Evolutionary conservation across 352 stramenopile species (phyloP).

Genomic region (Phytophthora parvispora): DNA sequence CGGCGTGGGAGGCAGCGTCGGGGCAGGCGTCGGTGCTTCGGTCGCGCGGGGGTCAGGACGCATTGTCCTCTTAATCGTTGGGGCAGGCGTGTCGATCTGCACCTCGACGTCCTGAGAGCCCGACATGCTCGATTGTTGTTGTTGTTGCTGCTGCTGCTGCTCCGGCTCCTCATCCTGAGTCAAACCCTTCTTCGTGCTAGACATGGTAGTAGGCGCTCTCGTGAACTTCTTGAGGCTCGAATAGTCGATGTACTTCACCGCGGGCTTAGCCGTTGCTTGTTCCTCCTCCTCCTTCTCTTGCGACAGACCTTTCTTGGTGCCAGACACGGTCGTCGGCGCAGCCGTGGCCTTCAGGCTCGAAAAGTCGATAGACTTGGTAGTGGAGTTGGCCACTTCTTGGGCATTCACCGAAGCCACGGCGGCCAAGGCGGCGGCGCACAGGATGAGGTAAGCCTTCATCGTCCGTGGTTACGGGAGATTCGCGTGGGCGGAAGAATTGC

Average conservation of each 20-base stretch:
- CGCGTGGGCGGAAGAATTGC: constrained; percentile 9
- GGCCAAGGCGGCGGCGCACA: constrained; percentile 1
- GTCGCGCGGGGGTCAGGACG: constrained; percentile 8
- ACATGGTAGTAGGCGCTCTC: constrained; percentile 1
- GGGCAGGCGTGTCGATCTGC: constrained; percentile 1
- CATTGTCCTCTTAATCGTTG: not conserved
- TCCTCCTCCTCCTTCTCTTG: not conserved
- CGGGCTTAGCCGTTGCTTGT: constrained; percentile 9
- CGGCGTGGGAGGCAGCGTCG: not conserved
- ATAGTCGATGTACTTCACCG: constrained; percentile 30
- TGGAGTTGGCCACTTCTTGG: constrained; percentile 15
- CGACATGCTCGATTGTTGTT: not conserved
- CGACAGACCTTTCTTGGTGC: not conserved
- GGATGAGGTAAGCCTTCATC: constrained; percentile 12
- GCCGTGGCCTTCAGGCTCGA: constrained; percentile 17
- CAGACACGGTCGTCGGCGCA: not conserved
- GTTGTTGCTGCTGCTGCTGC: not conserved
- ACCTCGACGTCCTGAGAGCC: constrained; percentile 6
- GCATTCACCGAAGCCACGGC: constrained; percentile 13
- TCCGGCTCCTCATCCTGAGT: not conserved
- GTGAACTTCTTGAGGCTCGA: constrained; percentile 23
- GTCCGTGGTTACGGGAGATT: not conserved
- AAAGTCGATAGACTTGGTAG: constrained; percentile 26
- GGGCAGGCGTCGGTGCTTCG: constrained; percentile 4
- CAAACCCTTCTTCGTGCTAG: not conserved